Conservation (phyloP, 371 early-diverging fungal genomes). For the Sporodiniella umbellata region DNA sequence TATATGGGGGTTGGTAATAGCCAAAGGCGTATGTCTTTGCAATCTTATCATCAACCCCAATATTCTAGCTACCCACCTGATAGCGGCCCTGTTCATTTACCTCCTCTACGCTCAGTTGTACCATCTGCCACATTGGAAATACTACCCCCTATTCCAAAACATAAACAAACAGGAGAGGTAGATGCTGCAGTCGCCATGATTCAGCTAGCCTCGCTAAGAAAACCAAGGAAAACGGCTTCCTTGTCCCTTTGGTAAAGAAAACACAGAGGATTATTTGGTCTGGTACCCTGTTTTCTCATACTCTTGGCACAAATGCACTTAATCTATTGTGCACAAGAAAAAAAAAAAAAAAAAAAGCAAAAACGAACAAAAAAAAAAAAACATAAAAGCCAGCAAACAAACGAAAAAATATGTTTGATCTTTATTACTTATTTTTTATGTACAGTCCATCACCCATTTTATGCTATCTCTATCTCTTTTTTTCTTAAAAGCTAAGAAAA, state of each 20-base stretch:
- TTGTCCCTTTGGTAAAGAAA: neutral
- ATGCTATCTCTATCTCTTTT: slow-evolving; percentile 4
- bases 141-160: neutral
- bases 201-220: slow-evolving; percentile 13
- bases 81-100: slow-evolving; percentile 13
- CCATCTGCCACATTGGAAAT: neutral
- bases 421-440: slow-evolving; percentile 8
- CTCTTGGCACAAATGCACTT: no score
- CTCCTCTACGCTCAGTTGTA: slow-evolving; percentile 16
- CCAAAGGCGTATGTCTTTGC: slow-evolving; percentile 10
- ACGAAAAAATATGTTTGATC: neutral
- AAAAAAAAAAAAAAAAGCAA: no score
- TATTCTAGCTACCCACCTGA: neutral
- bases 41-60: neutral
- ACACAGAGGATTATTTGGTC: no score
- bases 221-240: neutral
- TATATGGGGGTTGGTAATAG: neutral
- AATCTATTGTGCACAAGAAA: no score
- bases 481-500: neutral
- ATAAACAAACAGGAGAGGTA: slow-evolving; percentile 13
- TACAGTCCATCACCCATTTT: neutral
- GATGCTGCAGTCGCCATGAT: slow-evolving; percentile 24
- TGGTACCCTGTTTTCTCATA: slow-evolving; percentile 9
- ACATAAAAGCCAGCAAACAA: no score
- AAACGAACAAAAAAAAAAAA: no score